Conservation (phyloP, 371 early-diverging fungal species). For the Mucor racemosus region DNA sequence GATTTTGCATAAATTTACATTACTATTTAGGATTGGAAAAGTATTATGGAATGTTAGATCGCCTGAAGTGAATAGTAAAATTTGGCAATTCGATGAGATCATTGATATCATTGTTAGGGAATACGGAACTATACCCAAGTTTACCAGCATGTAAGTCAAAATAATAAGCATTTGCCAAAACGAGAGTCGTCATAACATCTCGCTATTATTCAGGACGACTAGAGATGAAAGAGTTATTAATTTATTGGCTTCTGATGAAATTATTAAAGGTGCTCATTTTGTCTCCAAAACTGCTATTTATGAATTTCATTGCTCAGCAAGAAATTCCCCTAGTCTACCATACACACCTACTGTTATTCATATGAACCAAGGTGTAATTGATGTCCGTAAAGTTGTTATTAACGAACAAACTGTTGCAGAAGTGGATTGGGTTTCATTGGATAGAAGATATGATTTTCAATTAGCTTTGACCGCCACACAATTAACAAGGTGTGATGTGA, state of each 20-base stretch:
- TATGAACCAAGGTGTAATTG: conserved; percentile 41
- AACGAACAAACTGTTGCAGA: conserved; percentile 33
- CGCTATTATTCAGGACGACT: not conserved
- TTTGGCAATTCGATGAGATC: conserved; percentile 50
- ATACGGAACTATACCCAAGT: conserved; percentile 32
- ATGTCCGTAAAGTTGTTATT: conserved; percentile 41
- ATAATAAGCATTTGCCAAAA: too few relatives aligned
- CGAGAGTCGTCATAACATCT: not conserved
- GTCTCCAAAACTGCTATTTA: conserved; percentile 20
- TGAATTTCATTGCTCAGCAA: conserved; percentile 48
- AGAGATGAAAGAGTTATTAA: conserved; percentile 4
- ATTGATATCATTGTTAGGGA: conserved; percentile 46
- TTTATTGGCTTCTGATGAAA: not conserved
- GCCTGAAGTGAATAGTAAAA: conserved; percentile 18
- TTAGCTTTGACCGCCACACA: conserved; percentile 34
- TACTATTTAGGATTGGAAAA: conserved; percentile 46
- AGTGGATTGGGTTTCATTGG: conserved; percentile 48
- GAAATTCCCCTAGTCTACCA: conserved; percentile 35
- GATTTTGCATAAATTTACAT: not conserved
- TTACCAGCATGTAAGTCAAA: conserved; percentile 43
- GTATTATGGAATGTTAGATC: conserved; percentile 41
- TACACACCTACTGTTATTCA: conserved; percentile 36
- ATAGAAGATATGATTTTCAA: conserved; percentile 53
- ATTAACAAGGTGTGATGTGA: conserved; percentile 40
- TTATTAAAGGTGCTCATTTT: not conserved